phyloP scores from a whole-genome alignment of 176 grass and related monocot genomes.

The Stipa capillata region DNA sequence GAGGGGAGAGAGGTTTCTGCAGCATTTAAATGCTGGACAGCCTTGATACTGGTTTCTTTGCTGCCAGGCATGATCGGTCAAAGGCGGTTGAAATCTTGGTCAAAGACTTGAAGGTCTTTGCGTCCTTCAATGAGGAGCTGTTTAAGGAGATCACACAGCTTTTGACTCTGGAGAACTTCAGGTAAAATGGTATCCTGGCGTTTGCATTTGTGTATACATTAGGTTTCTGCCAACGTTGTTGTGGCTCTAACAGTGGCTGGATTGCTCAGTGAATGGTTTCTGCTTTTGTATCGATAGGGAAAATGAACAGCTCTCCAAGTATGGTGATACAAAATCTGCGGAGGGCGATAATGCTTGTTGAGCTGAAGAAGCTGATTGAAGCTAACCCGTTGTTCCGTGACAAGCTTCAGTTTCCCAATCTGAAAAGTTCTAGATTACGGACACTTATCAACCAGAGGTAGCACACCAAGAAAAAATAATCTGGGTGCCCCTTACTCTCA shows the following conservation, averaged over 20 bases:
- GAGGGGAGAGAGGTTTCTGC: not conserved
- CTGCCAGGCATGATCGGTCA: slow-evolving; percentile 77
- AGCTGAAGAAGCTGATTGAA: slow-evolving; percentile 96
- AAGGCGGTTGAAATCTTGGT: slow-evolving; percentile 98
- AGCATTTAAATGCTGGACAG: not conserved
- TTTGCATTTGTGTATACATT: not conserved
- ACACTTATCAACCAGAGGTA: slow-evolving; percentile 99
- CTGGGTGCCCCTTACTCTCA: not conserved
- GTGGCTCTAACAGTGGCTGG: not conserved
- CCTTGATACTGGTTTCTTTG: slow-evolving; percentile 2
- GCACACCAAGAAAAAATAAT: not conserved
- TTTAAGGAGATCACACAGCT: slow-evolving; percentile 99
- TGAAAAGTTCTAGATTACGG: slow-evolving; percentile 91
- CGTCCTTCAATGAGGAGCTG: slow-evolving; percentile 89
- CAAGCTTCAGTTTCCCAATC: slow-evolving; percentile 92
- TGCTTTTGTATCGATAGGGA: slow-evolving; percentile 46
- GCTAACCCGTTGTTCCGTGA: slow-evolving; percentile 96
- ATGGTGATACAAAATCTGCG: slow-evolving; percentile 99
- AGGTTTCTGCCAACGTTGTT: not conserved
- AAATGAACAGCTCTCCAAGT: slow-evolving; percentile 98
- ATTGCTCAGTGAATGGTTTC: slow-evolving; percentile 1
- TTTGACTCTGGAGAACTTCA: slow-evolving; percentile 93
- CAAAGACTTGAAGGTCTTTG: slow-evolving; percentile 98
- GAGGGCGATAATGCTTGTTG: slow-evolving; percentile 95
- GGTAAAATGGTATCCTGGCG: slow-evolving; percentile 33